Evolutionary conservation across 2,329 filamentous ascomycete genomes (phyloP).

Genomic region (Aspergillus vadensis): DNA sequence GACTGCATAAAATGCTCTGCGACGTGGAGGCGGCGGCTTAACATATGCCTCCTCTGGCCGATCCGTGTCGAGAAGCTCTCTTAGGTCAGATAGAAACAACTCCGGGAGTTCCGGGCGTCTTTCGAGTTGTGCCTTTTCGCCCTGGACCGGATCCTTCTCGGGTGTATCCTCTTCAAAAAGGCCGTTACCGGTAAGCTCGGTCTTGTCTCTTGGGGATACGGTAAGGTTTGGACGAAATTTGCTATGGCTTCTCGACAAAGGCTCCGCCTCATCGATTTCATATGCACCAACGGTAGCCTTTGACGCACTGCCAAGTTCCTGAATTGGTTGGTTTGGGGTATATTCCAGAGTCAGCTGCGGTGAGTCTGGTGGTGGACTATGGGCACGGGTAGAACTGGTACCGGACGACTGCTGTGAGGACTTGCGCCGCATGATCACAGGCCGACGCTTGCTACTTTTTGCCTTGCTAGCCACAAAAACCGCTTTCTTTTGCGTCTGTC

Average conservation of each 20-base stretch:
- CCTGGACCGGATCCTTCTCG: neutral
- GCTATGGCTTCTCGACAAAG: neutral
- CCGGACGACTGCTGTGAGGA: conserved; percentile 37
- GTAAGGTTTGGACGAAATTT: neutral
- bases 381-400: conserved; percentile 15
- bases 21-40: neutral
- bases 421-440: conserved; percentile 37
- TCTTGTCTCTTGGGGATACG: neutral
- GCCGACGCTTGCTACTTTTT: conserved; percentile 32
- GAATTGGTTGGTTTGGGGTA: neutral
- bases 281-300: neutral
- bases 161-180: neutral
- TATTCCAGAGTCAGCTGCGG: conserved; percentile 8
- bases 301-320: neutral
- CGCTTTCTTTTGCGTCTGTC: conserved; percentile 31
- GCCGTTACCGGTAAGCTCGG: neutral
- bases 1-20: conserved; percentile 2
- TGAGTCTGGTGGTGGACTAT: conserved; percentile 15
- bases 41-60: neutral
- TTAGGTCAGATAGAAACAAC: conserved; percentile 16
- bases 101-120: conserved; percentile 7
- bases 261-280: too few species aligned
- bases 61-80: conserved; percentile 15
- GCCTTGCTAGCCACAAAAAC: conserved; percentile 31
- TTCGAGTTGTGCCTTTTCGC: neutral